These are phyloP conservation scores for Penicillium daleae DNA, from an alignment of 495 filamentous ascomycete genomes.

Conservation along the genomic window DNA sequence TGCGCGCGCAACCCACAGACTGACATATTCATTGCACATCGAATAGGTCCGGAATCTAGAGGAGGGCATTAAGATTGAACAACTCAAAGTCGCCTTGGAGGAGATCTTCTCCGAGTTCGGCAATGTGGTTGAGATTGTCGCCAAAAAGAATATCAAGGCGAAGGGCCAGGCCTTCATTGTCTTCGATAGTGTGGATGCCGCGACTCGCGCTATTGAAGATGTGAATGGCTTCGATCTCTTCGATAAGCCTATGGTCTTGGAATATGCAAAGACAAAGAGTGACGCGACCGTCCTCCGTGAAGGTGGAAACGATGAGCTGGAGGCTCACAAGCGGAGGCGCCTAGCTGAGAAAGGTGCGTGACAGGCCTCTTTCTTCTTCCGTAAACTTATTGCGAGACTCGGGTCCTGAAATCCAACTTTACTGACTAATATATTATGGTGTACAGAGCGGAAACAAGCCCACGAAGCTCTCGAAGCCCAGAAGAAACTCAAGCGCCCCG, in stretches of 20 bases:
- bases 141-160: slow-evolving; percentile 87
- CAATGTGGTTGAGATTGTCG: slow-evolving; percentile 86
- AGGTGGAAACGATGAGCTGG: slow-evolving; percentile 79
- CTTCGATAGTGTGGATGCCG: slow-evolving; percentile 78
- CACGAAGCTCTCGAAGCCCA: slow-evolving; percentile 79
- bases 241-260: slow-evolving; percentile 87
- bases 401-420: background rate
- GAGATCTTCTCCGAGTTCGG: slow-evolving; percentile 92
- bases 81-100: slow-evolving; percentile 71
- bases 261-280: slow-evolving; percentile 81
- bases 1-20: slow-evolving; percentile 20
- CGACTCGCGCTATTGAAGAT: slow-evolving; percentile 80
- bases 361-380: slow-evolving; percentile 1
- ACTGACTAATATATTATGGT: slow-evolving; percentile 8
- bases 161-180: slow-evolving; percentile 98
- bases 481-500: slow-evolving; percentile 79
- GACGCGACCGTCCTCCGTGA: slow-evolving; percentile 81
- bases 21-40: slow-evolving; percentile 20
- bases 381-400: no score
- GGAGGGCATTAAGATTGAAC: slow-evolving; percentile 83
- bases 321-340: slow-evolving; percentile 82
- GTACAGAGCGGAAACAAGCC: slow-evolving; percentile 86
- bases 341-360: slow-evolving; percentile 86
- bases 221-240: slow-evolving; percentile 94
- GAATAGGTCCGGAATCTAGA: slow-evolving; percentile 85